A percentile compares a stretch with the other conserved stretches of the same genome.
phyloP scores from a whole-genome alignment of 2,329 filamentous ascomycete species.

The Fusarium torreyae region DNA sequence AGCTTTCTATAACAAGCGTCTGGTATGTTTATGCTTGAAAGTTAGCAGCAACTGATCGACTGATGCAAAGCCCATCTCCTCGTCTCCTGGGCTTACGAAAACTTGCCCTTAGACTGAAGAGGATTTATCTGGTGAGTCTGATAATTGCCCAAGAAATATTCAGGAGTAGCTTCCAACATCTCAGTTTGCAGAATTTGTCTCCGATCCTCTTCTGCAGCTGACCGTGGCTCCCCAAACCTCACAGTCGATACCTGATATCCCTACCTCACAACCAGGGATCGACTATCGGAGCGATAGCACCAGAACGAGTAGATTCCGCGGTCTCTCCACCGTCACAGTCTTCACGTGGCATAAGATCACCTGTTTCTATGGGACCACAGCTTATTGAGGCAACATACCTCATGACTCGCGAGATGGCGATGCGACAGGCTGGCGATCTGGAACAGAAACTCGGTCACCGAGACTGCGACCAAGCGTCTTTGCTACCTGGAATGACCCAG shows the following conservation, averaged over 20 bases:
- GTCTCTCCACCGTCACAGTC: not conserved
- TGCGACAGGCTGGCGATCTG: not conserved
- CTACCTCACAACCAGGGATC: not conserved
- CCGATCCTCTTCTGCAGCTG: too few species aligned
- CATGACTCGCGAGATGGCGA: constrained; percentile 5
- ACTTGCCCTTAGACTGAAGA: not conserved
- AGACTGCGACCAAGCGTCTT: not conserved
- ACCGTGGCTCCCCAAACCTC: not conserved
- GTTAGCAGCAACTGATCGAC: not conserved
- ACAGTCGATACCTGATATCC: not conserved
- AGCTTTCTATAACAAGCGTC: not conserved
- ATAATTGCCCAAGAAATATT: not conserved
- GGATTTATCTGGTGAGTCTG: not conserved
- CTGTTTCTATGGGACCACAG: not conserved
- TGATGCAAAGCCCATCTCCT: too few species aligned
- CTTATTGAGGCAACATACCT: constrained; percentile 1
- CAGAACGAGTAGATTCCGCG: not conserved
- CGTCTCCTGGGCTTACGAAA: too few species aligned
- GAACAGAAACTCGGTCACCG: not conserved
- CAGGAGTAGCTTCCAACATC: not conserved
- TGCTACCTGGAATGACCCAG: not conserved
- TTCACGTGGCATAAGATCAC: not conserved
- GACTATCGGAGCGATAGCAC: not conserved
- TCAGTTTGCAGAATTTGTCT: too few species aligned
- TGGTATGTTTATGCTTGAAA: not conserved